Conservation (phyloP, 371 early-diverging fungal species). For the Massospora cicadina region DNA sequence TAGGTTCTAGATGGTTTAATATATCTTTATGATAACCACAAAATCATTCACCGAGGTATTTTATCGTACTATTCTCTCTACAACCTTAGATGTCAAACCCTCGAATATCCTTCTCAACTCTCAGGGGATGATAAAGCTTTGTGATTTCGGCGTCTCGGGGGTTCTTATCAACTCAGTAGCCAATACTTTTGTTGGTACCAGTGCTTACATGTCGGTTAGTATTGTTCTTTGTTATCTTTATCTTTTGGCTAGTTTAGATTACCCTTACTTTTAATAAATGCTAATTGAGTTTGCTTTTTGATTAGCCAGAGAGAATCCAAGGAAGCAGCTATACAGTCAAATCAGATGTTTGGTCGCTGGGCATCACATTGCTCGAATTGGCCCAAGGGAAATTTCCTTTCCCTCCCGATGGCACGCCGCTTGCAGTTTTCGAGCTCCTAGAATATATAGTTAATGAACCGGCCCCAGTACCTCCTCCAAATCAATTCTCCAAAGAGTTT, state of each 20-base stretch:
- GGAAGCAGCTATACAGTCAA: slow-evolving; percentile 78
- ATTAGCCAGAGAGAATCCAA: slow-evolving; percentile 87
- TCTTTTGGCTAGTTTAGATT: no score
- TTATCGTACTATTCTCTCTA: slow-evolving; percentile 15
- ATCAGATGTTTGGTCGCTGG: slow-evolving; percentile 91
- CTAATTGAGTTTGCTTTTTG: neutral
- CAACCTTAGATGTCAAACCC: slow-evolving; percentile 49
- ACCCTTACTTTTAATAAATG: neutral
- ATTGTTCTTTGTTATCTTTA: slow-evolving; percentile 7
- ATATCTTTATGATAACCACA: slow-evolving; percentile 65
- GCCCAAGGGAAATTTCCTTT: slow-evolving; percentile 83
- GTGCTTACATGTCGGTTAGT: slow-evolving; percentile 81
- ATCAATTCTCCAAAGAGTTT: slow-evolving; percentile 49
- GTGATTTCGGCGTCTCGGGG: slow-evolving; percentile 81
- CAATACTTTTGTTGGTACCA: slow-evolving; percentile 79
- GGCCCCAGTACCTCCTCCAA: slow-evolving; percentile 57
- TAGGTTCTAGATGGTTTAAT: slow-evolving; percentile 56
- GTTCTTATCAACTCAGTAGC: slow-evolving; percentile 66
- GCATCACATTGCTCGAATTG: slow-evolving; percentile 81
- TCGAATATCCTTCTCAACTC: slow-evolving; percentile 65
- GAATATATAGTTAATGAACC: slow-evolving; percentile 87
- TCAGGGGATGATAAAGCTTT: slow-evolving; percentile 66
- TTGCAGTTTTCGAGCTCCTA: slow-evolving; percentile 78
- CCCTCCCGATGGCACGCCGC: slow-evolving; percentile 49
- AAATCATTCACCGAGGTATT: slow-evolving; percentile 68